Base-by-base conservation (phyloP, 169 alveolate genomes). In the Plasmodium blacklocki region DNA sequence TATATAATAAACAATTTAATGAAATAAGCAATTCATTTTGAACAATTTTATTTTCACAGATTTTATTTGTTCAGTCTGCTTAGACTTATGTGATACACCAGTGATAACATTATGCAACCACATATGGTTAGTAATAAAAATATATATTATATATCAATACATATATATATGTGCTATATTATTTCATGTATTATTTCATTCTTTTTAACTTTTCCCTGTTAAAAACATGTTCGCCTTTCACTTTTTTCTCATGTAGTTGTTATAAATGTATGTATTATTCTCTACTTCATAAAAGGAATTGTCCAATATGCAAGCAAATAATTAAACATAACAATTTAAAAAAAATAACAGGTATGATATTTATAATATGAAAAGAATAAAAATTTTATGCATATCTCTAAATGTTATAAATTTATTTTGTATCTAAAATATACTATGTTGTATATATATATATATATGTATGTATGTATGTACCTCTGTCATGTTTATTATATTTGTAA, bases 251-350 rank as follows among this genome's bases (percentile, higher is more conserved):
- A 7, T 62, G n/a, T 58, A 83, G 91, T 59, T 83, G 91, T 54
- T 83, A 83, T 62, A 83, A 83, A 67, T 83, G 91, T 59, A 52
- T 83, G 72, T 83, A 83, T 60, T 83, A 83, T 32, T 83, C 91
- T 29, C 73, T 83, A 32, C 71, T 83, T 7, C 91, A 83, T 62
- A 83, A 70, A 64, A 83, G 73, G 68, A 83, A 54, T 43, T 83
- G 91, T 12, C 83, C 91, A 19, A 83, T 83, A 39, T 83, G 91
- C 52, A 83, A 83, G 47, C 80, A 68, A 26, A 32, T 58, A 56
- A 68, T 83, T 83, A 45, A 50, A 58, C 32, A 67, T 67, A 70
- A 83, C 47, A 67, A 83, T 23, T 54, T 83, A 63, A 83, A 68
- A 60, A 67, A 62, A 56, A 54, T 83, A 54, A n/a, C 91, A 68